Conservation (phyloP, 164 flowering plant genomes). For the Liquidambar formosana region DNA sequence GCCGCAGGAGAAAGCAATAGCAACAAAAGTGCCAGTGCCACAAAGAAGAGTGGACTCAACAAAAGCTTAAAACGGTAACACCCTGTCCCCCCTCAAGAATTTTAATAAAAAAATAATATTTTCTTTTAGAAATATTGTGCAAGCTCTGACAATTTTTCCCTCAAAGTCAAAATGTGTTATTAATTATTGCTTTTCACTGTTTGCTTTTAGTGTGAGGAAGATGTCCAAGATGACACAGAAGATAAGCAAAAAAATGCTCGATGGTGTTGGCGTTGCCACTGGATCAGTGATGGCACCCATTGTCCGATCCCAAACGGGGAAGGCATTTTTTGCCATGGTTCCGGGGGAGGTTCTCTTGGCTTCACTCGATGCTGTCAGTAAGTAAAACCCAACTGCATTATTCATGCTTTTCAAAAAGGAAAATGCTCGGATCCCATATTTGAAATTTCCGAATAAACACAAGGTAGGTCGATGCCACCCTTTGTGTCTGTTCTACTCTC, state of each 20-base stretch:
- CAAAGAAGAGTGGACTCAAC: slow-evolving; percentile 45
- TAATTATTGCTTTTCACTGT: neutral
- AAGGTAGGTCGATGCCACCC: no score
- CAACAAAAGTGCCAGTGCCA: slow-evolving; percentile 20
- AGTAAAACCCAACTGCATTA: slow-evolving; percentile 25
- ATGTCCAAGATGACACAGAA: slow-evolving; percentile 82
- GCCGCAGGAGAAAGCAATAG: slow-evolving; percentile 7
- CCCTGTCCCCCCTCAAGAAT: neutral
- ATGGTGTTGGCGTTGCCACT: slow-evolving; percentile 52
- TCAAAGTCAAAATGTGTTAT: neutral
- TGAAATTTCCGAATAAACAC: no score
- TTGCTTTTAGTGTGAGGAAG: slow-evolving; percentile 54
- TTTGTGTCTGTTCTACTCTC: no score
- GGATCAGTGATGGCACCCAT: slow-evolving; percentile 66
- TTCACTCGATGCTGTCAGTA: slow-evolving; percentile 88
- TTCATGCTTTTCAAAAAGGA: no score
- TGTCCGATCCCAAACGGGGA: slow-evolving; percentile 70
- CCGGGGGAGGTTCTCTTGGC: slow-evolving; percentile 91
- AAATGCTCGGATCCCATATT: no score
- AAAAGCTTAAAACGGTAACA: slow-evolving; percentile 65
- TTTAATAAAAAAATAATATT: no score
- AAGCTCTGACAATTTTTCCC: no score
- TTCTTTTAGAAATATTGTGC: no score
- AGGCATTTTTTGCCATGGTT: slow-evolving; percentile 53
- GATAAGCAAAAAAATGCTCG: slow-evolving; percentile 66